These are phyloP conservation scores for Alternaria metachromatica DNA, from an alignment of 2,329 filamentous ascomycete genomes.

Conservation along the genomic window DNA sequence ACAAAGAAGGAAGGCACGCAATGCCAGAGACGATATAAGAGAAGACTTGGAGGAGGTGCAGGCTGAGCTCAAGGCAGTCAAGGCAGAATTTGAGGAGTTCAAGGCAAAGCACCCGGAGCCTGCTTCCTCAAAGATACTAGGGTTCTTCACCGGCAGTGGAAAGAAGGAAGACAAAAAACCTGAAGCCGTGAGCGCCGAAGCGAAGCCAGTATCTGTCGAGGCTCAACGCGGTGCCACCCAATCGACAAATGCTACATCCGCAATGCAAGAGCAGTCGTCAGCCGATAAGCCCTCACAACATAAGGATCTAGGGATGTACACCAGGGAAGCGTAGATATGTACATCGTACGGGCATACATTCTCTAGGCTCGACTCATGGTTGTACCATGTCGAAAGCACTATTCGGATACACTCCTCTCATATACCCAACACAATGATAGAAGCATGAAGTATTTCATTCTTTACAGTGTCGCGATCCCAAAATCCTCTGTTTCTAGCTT, in stretches of 20 bases:
- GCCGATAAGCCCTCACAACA: neutral
- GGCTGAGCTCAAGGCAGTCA: slow-evolving; percentile 49
- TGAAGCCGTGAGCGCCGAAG: slow-evolving; percentile 14
- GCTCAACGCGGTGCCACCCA: neutral
- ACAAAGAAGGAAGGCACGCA: slow-evolving; percentile 66
- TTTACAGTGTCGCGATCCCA: neutral
- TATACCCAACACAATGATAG: slow-evolving; percentile 34
- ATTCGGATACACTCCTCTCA: slow-evolving; percentile 38
- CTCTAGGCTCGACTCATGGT: neutral
- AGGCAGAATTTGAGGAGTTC: slow-evolving; percentile 50
- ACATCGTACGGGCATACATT: neutral
- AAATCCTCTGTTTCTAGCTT: neutral
- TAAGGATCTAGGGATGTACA: neutral
- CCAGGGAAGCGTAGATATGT: neutral
- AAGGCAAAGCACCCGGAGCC: slow-evolving; percentile 45
- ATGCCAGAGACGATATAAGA: slow-evolving; percentile 65
- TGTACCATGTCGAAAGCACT: neutral
- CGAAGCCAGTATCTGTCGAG: neutral
- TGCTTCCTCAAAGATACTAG: slow-evolving; percentile 33
- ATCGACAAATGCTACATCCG: neutral
- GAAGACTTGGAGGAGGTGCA: slow-evolving; percentile 66
- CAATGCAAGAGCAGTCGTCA: neutral
- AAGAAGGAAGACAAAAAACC: slow-evolving; percentile 29
- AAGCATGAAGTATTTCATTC: neutral
- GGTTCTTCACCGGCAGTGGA: slow-evolving; percentile 37